These are phyloP conservation scores for Hypsizygus marmoreus DNA, from an alignment of 768 basidiomycete species.

Conservation along the genomic window DNA sequence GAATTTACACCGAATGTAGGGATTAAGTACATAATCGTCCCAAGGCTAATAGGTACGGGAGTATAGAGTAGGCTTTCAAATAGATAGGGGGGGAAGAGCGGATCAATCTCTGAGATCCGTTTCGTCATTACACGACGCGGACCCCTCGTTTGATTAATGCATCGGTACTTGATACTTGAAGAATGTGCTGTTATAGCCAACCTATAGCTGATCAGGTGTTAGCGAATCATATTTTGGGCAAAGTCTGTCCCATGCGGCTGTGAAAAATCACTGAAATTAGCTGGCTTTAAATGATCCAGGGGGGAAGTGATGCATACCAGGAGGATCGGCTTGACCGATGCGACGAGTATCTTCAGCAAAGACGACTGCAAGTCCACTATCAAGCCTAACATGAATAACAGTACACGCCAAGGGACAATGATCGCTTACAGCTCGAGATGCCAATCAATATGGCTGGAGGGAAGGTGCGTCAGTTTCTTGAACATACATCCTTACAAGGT, in stretches of 20 bases:
- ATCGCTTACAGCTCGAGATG: constrained; percentile 36
- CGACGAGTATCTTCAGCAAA: constrained; percentile 31
- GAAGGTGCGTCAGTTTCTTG: background rate
- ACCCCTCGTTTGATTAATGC: too few species aligned
- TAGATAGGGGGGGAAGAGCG: too few species aligned
- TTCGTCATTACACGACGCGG: too few species aligned
- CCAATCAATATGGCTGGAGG: constrained; percentile 44
- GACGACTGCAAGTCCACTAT: constrained; percentile 35
- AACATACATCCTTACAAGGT: too few species aligned
- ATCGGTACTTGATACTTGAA: too few species aligned
- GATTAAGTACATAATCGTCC: too few species aligned
- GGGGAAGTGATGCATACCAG: background rate
- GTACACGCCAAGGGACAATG: background rate
- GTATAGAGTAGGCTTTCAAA: too few species aligned
- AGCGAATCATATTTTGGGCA: background rate
- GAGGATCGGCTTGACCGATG: constrained; percentile 7
- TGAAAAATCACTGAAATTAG: background rate
- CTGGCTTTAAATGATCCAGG: background rate
- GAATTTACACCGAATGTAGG: too few species aligned
- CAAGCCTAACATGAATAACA: background rate
- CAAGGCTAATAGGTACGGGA: too few species aligned
- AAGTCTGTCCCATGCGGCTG: background rate
- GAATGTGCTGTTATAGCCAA: too few species aligned
- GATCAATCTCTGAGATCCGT: too few species aligned
- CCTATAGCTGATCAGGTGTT: background rate